Base-by-base conservation (phyloP, 1,284 basidiomycete species). In the Heterobasidion irregulare region DNA sequence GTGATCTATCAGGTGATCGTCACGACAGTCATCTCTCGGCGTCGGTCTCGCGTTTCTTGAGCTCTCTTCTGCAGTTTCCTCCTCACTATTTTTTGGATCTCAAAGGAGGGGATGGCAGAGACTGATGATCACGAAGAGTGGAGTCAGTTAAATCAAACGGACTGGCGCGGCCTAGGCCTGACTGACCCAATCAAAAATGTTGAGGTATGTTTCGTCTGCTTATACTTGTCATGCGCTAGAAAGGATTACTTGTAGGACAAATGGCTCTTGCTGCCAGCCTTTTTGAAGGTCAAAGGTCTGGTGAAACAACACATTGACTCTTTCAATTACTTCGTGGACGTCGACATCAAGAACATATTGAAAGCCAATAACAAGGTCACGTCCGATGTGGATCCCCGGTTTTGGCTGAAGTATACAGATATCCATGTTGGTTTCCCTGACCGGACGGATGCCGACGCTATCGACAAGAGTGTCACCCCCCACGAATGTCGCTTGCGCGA, bases 251-350 rank as follows among this genome's bases (percentile, higher is more conserved):
- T 45, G 43, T 65, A 97, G 94, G 95, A 98, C 68, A 98, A 98
- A 83, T 98, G 95, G 95, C 83, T 96, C 47, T 75, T 98, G 10
- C 74, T 98, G 3, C 95, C 95, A 1, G 94, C 94, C 9, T 98
- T 98, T 66, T 77, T 98, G 55, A 91, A 95, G 70, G 92, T 95
- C 59, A 98, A 98, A 66, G 95, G 95, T 62, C 84, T 98, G n/a
- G 95, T 98, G 59, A 99, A 99, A 74, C 97, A 99, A 70, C 97
- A 99, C 68, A 93, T 99, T 64, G 98, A 99, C 72, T 98, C 95
- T 8, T 99, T 97, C 85, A 99, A 99, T 75, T 97, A 98, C 72
- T 99, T 99, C 69, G 93, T 99, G 64, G 92, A 99, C 66, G 88
- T 92, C 43, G 95, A 98, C 67, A 90, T 98, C 67, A 96, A 95